A percentile compares a stretch with the other conserved stretches of the same genome.
These are phyloP conservation scores for Rosa lucieae DNA, from an alignment of 306 rosid genomes.

Conservation along the genomic window DNA sequence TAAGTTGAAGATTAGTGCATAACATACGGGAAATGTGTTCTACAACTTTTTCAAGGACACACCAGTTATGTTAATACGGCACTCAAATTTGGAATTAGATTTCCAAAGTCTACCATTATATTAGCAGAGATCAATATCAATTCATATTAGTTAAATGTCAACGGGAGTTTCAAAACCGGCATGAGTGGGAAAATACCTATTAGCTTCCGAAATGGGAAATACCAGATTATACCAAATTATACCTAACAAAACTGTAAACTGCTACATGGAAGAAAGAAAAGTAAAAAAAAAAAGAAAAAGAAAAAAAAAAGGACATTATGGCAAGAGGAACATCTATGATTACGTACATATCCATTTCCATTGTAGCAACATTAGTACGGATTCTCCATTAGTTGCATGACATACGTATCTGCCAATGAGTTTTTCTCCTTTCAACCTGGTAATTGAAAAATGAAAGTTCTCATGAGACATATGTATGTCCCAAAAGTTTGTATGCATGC, in stretches of 20 bases:
- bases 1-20: not conserved
- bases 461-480: no score
- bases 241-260: not conserved
- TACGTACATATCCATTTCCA: not conserved
- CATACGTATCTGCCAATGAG: no score
- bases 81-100: not conserved
- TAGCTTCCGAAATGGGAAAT: not conserved
- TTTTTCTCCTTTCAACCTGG: no score
- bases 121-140: not conserved
- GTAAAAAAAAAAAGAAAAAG: no score
- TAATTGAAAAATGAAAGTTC: no score
- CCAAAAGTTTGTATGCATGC: no score
- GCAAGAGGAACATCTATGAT: not conserved
- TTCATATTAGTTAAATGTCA: not conserved
- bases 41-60: not conserved
- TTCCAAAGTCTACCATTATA: constrained; percentile 1
- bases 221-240: not conserved
- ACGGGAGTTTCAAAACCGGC: not conserved
- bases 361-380: not conserved
- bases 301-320: not conserved
- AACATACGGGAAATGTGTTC: not conserved
- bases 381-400: no score
- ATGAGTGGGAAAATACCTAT: not conserved
- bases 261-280: not conserved
- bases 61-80: not conserved